Conservation (phyloP, 352 stramenopile species). For the Phytophthora colocasiae region DNA sequence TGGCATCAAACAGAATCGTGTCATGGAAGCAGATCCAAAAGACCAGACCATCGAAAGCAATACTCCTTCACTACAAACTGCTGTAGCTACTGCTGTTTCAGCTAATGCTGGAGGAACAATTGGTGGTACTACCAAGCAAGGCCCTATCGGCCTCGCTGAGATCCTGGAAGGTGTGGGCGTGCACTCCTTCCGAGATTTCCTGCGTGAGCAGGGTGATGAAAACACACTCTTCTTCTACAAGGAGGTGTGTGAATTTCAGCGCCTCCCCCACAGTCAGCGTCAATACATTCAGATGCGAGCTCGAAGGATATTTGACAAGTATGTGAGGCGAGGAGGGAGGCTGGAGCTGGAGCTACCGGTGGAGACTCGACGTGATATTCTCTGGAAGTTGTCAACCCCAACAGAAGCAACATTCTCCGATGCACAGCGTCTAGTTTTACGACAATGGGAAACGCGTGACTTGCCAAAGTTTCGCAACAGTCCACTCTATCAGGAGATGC, state of each 20-base stretch:
- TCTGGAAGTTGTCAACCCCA: conserved; percentile 65
- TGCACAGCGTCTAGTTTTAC: conserved; percentile 60
- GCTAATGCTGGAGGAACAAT: conserved; percentile 6
- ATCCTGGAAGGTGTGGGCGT: conserved; percentile 64
- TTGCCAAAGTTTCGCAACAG: conserved; percentile 53
- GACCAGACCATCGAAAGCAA: background rate
- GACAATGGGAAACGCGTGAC: conserved; percentile 59
- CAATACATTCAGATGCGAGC: conserved; percentile 81
- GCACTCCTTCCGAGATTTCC: conserved; percentile 64
- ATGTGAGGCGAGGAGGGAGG: conserved; percentile 63
- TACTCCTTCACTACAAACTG: conserved; percentile 8
- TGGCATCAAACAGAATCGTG: conserved; percentile 18
- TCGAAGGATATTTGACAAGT: conserved; percentile 77
- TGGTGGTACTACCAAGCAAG: conserved; percentile 7
- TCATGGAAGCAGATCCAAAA: conserved; percentile 21
- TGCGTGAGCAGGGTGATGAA: conserved; percentile 58
- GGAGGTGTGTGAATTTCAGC: conserved; percentile 76
- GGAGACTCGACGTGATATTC: conserved; percentile 69
- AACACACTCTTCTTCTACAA: conserved; percentile 77
- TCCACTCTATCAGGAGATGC: conserved; percentile 53
- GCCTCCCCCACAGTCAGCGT: conserved; percentile 67
- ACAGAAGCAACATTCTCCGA: conserved; percentile 72
- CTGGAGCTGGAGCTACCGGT: conserved; percentile 68
- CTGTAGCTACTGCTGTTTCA: conserved; percentile 1
- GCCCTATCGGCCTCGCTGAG: conserved; percentile 27